A percentile compares a stretch with the other conserved stretches of the same genome.
These are phyloP conservation scores for Penicillium coprophilum DNA, from an alignment of 495 filamentous ascomycete genomes.

Conservation along the genomic window DNA sequence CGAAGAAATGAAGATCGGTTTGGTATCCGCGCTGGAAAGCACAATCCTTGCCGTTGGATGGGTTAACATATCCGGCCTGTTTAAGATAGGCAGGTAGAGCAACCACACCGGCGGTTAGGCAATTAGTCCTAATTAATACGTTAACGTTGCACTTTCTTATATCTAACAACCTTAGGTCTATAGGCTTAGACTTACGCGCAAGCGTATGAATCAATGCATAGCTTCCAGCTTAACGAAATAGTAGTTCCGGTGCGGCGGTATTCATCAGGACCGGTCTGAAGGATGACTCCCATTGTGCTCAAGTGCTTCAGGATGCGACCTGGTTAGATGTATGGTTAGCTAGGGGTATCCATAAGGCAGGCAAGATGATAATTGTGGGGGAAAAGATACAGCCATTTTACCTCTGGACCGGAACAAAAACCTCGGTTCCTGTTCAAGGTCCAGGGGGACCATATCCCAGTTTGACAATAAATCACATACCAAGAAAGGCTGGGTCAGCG, in stretches of 20 bases:
- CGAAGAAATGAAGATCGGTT: conserved; percentile 37
- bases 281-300: conserved; percentile 49
- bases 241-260: conserved; percentile 49
- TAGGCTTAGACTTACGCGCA: conserved; percentile 30
- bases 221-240: conserved; percentile 36
- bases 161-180: too few relatives aligned
- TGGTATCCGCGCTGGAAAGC: conserved; percentile 35
- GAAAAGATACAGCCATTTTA: too few relatives aligned
- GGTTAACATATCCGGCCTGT: conserved; percentile 32
- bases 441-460: too few relatives aligned
- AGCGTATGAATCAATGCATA: conserved; percentile 36
- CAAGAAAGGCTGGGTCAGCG: conserved; percentile 31
- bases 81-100: conserved; percentile 33
- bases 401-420: too few relatives aligned
- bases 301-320: conserved; percentile 50
- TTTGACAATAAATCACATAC: conserved; percentile 26
- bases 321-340: conserved; percentile 1
- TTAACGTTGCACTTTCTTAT: background rate
- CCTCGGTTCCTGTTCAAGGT: too few relatives aligned
- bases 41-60: conserved; percentile 30
- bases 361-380: background rate
- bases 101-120: conserved; percentile 29
- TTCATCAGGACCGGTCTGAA: conserved; percentile 41
- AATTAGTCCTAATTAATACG: conserved; percentile 27
- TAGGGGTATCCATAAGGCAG: background rate